Percentiles rank a stretch among this genome's conserved stretches.
phyloP scores from a whole-genome alignment of 371 early-diverging fungal species.

The Actinomucor elegans region DNA sequence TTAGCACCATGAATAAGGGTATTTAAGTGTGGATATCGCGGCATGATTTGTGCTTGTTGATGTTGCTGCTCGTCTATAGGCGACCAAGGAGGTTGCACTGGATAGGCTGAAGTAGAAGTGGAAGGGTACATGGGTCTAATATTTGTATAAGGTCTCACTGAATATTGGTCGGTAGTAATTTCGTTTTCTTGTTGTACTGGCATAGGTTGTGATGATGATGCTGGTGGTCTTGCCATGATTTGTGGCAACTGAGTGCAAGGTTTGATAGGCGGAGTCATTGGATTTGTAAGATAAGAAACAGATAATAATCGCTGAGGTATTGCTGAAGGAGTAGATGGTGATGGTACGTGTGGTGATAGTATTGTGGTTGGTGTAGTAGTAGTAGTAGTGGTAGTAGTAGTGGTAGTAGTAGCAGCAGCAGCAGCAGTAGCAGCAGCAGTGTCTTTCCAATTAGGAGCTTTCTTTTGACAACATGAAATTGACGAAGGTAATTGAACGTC shows the following conservation, averaged over 20 bases:
- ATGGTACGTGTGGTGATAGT: not conserved
- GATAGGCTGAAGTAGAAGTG: not conserved
- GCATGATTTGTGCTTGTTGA: not conserved
- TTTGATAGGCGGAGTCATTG: not conserved
- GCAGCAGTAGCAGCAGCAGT: conserved; percentile 7
- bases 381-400: not conserved
- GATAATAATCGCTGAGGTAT: conserved; percentile 27
- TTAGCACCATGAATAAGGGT: conserved; percentile 11
- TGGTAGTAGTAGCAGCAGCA: not conserved
- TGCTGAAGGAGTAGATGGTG: not conserved
- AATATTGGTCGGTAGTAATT: conserved; percentile 23
- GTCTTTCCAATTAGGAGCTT: conserved; percentile 8
- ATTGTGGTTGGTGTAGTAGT: not conserved
- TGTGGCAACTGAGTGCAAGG: conserved; percentile 3
- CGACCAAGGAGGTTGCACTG: conserved; percentile 12
- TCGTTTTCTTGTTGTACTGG: conserved; percentile 8
- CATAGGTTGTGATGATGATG: too few relatives aligned
- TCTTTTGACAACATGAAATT: conserved; percentile 17
- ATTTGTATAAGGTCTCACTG: conserved; percentile 20
- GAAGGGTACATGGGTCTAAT: conserved; percentile 15
- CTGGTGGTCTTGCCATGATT: not conserved
- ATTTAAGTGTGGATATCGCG: conserved; percentile 14
- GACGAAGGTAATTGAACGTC: conserved; percentile 16
- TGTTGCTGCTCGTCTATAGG: conserved; percentile 10
- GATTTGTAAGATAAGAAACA: conserved; percentile 34